These are phyloP conservation scores for Metschnikowia peoriensis DNA, from an alignment of 805 yeast species.

Conservation along the genomic window DNA sequence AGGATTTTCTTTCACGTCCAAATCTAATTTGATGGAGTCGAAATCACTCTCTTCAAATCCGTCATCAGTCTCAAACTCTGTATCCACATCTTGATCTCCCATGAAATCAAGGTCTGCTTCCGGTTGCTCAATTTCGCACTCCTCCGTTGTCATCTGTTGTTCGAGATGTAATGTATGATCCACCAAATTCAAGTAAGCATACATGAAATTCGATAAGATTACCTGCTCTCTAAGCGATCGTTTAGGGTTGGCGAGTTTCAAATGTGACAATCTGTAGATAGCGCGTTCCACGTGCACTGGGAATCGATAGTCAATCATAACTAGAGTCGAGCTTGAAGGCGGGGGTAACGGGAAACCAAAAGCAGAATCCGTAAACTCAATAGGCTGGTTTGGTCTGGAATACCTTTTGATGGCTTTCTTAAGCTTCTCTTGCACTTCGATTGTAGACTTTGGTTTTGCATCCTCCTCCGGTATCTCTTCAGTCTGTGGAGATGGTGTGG, in stretches of 20 bases:
- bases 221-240: conserved; percentile 92
- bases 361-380: conserved; percentile 66
- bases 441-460: conserved; percentile 32
- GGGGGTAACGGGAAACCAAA: conserved; percentile 88
- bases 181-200: conserved; percentile 90
- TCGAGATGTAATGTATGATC: conserved; percentile 80
- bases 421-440: conserved; percentile 43
- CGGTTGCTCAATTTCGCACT: conserved; percentile 16
- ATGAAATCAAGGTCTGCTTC: conserved; percentile 16
- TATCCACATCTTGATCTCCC: conserved; percentile 18
- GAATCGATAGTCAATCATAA: conserved; percentile 81
- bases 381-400: conserved; percentile 45
- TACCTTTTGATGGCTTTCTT: conserved; percentile 41
- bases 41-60: conserved; percentile 17
- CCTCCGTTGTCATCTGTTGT: conserved; percentile 48
- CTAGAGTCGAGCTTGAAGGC: conserved; percentile 68
- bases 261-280: conserved; percentile 85
- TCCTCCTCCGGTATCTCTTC: conserved; percentile 14
- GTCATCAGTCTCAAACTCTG: conserved; percentile 20
- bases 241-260: conserved; percentile 91
- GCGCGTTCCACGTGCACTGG: conserved; percentile 97
- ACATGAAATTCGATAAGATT: conserved; percentile 92
- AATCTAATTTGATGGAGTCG: conserved; percentile 17
- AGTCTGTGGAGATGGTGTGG: conserved; percentile 2
- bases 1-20: conserved; percentile 14